Conservation (phyloP, 805 yeast genomes). For the Sungouiella blattae region DNA sequence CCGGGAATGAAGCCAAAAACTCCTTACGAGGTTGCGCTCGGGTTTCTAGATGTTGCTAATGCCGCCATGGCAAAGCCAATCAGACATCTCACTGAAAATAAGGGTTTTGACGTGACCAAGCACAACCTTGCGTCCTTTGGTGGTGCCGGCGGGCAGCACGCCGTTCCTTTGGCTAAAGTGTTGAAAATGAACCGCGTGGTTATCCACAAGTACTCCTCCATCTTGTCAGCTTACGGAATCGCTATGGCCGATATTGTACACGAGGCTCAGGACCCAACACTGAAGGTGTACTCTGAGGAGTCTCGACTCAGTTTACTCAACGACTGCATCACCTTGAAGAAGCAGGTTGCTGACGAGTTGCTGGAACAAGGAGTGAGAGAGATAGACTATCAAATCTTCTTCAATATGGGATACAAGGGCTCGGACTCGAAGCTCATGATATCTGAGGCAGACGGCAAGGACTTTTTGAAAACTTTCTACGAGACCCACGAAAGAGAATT, state of each 20-base stretch:
- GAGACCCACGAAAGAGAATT: constrained; percentile 31
- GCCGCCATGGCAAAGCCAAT: not conserved
- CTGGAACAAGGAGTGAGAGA: constrained; percentile 51
- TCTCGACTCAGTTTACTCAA: constrained; percentile 16
- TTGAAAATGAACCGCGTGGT: not conserved
- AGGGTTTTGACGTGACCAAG: not conserved
- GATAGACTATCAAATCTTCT: constrained; percentile 24
- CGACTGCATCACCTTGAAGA: constrained; percentile 40
- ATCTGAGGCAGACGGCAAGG: constrained; percentile 36
- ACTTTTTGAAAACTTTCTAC: constrained; percentile 23
- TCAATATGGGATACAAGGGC: constrained; percentile 81
- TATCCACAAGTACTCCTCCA: constrained; percentile 1
- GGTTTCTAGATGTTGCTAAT: not conserved
- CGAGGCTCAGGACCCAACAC: constrained; percentile 1
- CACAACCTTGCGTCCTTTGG: not conserved
- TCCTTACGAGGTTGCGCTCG: not conserved
- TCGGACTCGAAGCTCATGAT: constrained; percentile 79
- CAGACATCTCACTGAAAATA: not conserved
- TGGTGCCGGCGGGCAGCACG: constrained; percentile 1
- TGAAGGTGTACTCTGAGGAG: not conserved
- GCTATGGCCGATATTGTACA: not conserved
- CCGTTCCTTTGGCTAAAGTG: not conserved
- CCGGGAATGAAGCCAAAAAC: not conserved
- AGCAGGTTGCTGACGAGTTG: constrained; percentile 37
- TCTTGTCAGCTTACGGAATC: constrained; percentile 1